Percentiles rank a stretch among this genome's conserved stretches.
These are phyloP conservation scores for Zelopaecilomyces penicillatus DNA, from an alignment of 2,329 filamentous ascomycete species.

Conservation along the genomic window DNA sequence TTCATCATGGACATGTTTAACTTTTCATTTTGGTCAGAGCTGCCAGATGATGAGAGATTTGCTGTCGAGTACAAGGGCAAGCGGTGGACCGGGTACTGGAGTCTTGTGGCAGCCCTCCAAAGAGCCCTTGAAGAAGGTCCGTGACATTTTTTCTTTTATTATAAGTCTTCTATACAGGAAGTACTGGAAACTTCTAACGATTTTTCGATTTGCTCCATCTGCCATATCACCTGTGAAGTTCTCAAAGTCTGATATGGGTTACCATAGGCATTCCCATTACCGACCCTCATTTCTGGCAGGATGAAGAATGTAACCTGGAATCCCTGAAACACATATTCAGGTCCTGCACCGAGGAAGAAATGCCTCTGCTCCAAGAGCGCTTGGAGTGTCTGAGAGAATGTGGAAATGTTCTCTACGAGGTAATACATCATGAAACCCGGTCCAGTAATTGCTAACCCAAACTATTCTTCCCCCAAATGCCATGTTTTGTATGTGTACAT, in stretches of 20 bases:
- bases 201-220: background rate
- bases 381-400: slow-evolving; percentile 76
- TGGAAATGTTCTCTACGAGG: slow-evolving; percentile 68
- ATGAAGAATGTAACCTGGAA: slow-evolving; percentile 68
- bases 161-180: background rate
- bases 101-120: slow-evolving; percentile 78
- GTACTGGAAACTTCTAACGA: too few relatives aligned
- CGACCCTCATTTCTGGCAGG: slow-evolving; percentile 76
- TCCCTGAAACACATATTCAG: slow-evolving; percentile 71
- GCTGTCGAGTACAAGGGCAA: slow-evolving; percentile 72
- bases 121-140: slow-evolving; percentile 77
- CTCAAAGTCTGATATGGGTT: background rate
- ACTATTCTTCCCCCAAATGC: too few relatives aligned
- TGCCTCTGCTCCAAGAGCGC: slow-evolving; percentile 74
- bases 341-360: slow-evolving; percentile 76
- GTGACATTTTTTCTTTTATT: slow-evolving; percentile 7
- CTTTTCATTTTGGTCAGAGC: slow-evolving; percentile 91
- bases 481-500: background rate
- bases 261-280: slow-evolving; percentile 73
- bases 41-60: slow-evolving; percentile 62
- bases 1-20: slow-evolving; percentile 97
- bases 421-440: slow-evolving; percentile 26
- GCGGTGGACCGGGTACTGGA: slow-evolving; percentile 92
- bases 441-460: too few relatives aligned
- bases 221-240: background rate